Conservation (phyloP, 306 rosid genomes). For the Fragaria ananassa region DNA sequence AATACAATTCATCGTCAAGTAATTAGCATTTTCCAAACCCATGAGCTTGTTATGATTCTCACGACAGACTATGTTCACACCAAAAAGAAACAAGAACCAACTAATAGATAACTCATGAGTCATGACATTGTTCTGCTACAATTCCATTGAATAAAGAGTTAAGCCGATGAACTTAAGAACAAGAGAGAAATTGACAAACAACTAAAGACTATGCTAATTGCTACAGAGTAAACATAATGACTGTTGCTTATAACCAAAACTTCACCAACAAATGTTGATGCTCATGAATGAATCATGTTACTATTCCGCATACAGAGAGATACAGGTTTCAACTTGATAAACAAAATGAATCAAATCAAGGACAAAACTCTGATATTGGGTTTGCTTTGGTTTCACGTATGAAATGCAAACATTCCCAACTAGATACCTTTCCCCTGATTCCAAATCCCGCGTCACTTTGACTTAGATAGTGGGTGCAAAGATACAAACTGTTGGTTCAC, state of each 20-base stretch:
- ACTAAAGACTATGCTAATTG: neutral
- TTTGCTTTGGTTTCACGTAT: neutral
- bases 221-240: neutral
- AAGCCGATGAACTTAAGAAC: neutral
- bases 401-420: neutral
- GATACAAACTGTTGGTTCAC: slow-evolving; percentile 7
- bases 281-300: slow-evolving; percentile 1
- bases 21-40: neutral
- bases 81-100: neutral
- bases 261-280: neutral
- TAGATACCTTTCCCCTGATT: neutral
- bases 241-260: neutral
- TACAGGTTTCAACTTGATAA: neutral
- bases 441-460: neutral
- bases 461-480: neutral
- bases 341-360: neutral
- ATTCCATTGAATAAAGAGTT: neutral
- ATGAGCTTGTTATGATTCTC: neutral
- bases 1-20: neutral
- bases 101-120: neutral
- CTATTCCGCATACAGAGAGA: neutral
- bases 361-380: neutral
- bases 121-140: neutral
- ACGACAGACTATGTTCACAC: neutral
- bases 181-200: neutral